Evolutionary conservation across 495 filamentous ascomycete species (phyloP), one percentile per base, ranked within the genome.

Genomic region (Parachaetomium inaequale): DNA sequence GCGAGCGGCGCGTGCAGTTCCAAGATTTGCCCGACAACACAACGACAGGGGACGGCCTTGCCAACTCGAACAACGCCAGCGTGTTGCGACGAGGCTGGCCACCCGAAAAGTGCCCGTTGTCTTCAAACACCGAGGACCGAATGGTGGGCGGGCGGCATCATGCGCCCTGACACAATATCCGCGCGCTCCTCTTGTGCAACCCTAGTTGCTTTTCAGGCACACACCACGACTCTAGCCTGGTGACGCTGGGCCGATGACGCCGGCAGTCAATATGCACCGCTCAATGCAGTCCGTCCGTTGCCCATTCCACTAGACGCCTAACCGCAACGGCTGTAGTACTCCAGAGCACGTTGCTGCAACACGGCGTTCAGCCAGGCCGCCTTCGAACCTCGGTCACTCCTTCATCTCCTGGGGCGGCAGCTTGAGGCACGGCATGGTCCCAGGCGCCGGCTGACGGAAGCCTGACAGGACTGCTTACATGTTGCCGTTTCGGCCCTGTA

Each of bases 101-200:
- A n/a, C n/a, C n/a, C n/a, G 36, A 28, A 26, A 14, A 21, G 34
- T 6, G 28, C 23, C 6, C 21, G 17, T 25, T 15, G 7, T 25
- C 19, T 40, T n/a, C 23, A 19, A 45, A 61, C 31, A 14, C 58
- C 58, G 36, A 53, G 31, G 31, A 29, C 21, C 14, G 32, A 42
- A n/a, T 7, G 17, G 15, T 32, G 34, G 2, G 6, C n/a, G 10
- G 54, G 54, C 8, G 31, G 19, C 8, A 23, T 61, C 50, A 63
- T 66, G 68, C 66, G 59, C 60, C 32, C 34, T 64, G 45, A 64
- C 61, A 63, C 61, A 66, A 62, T 60, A 68, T 66, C 66, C 58
- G 63, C 57, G 56, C 70, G 63, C 66, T 68, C 51, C 32, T 64
- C 55, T 57, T 68, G 67, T 71, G 26, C 56, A 15, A 71, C 71